Percentiles rank a stretch among this genome's conserved stretches.
phyloP scores from a whole-genome alignment of 768 basidiomycete genomes.

The Strobilomyces confusus region DNA sequence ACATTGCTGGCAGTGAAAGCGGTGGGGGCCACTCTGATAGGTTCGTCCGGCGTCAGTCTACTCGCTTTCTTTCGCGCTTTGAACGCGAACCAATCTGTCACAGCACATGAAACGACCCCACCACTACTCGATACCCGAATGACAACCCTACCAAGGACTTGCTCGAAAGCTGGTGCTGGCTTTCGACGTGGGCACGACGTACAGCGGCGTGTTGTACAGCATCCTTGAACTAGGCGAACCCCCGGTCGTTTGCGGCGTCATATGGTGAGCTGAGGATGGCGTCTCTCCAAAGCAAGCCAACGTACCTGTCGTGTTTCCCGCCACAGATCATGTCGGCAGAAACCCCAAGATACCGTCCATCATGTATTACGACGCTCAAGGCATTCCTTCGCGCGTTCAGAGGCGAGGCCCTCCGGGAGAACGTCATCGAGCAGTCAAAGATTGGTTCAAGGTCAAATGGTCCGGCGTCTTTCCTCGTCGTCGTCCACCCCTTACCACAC shows the following conservation, averaged over 20 bases:
- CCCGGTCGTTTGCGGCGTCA: too few species aligned
- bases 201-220: constrained; percentile 45
- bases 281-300: too few species aligned
- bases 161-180: constrained; percentile 43
- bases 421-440: constrained; percentile 35
- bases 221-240: constrained; percentile 31
- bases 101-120: too few species aligned
- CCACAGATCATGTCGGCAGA: constrained; percentile 43
- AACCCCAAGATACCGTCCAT: constrained; percentile 50
- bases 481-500: too few species aligned
- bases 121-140: constrained; percentile 25
- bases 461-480: background rate
- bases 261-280: too few species aligned
- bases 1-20: too few species aligned
- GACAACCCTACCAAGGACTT: constrained; percentile 40
- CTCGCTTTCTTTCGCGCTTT: too few species aligned
- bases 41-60: too few species aligned
- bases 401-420: constrained; percentile 40
- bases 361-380: constrained; percentile 42
- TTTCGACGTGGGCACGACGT: constrained; percentile 52
- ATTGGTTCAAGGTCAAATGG: constrained; percentile 31
- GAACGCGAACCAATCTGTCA: too few species aligned
- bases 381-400: constrained; percentile 41
- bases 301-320: constrained; percentile 33
- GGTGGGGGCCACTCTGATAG: too few species aligned